Evolutionary conservation across 805 yeast species (phyloP).

Genomic region (Cyberlindnera mycetangii): DNA sequence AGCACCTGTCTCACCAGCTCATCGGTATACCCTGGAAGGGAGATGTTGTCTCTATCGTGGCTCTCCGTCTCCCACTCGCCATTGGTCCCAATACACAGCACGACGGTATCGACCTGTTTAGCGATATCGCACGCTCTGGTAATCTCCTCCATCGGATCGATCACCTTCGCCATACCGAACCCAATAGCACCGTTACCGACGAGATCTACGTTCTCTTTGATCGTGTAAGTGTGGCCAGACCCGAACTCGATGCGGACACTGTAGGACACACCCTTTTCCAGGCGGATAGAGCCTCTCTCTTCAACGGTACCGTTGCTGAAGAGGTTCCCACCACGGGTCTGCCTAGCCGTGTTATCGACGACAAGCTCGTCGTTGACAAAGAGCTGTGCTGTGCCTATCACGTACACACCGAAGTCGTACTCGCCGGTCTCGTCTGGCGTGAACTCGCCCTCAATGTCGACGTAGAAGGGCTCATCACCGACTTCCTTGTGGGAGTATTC

Average conservation of each 20-base stretch:
- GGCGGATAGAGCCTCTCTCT: slow-evolving; percentile 35
- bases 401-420: slow-evolving; percentile 51
- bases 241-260: slow-evolving; percentile 49
- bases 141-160: slow-evolving; percentile 33
- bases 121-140: slow-evolving; percentile 47
- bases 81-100: slow-evolving; percentile 50
- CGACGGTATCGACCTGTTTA: slow-evolving; percentile 47
- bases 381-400: slow-evolving; percentile 53
- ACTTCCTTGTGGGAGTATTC: slow-evolving; percentile 30
- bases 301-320: slow-evolving; percentile 56
- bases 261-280: slow-evolving; percentile 45
- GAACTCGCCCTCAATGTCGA: slow-evolving; percentile 44
- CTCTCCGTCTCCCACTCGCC: slow-evolving; percentile 64
- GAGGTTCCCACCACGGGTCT: slow-evolving; percentile 47
- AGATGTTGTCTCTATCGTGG: slow-evolving; percentile 49
- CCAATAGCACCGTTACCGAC: slow-evolving; percentile 36
- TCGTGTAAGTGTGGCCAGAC: slow-evolving; percentile 39
- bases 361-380: slow-evolving; percentile 50
- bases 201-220: slow-evolving; percentile 18
- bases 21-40: slow-evolving; percentile 48
- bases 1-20: slow-evolving; percentile 45
- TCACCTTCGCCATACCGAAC: slow-evolving; percentile 32
- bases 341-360: slow-evolving; percentile 54
- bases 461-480: slow-evolving; percentile 35
- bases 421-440: slow-evolving; percentile 45